Evolutionary conservation across 257 asterid species (phyloP).

Genomic region (Solanum chilense): DNA sequence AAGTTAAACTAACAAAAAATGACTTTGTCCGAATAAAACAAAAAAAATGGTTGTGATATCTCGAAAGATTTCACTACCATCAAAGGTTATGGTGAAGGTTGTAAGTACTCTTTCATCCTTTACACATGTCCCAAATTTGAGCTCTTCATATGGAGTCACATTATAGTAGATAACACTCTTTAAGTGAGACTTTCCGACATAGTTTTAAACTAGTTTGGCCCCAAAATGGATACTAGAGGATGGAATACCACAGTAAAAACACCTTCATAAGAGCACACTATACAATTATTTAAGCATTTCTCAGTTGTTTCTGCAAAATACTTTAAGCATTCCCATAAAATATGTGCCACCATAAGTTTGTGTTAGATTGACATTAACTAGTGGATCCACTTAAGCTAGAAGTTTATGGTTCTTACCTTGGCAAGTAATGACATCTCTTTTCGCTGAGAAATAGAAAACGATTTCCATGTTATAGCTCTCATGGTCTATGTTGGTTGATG

Average conservation of each 20-base stretch:
- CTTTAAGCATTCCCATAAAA: conserved; percentile 27
- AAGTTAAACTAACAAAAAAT: too few relatives aligned
- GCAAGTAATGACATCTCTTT: not conserved
- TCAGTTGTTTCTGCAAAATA: conserved; percentile 48
- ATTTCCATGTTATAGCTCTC: not conserved
- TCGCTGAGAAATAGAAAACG: not conserved
- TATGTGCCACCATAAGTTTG: not conserved
- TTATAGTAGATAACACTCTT: not conserved
- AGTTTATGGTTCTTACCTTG: not conserved
- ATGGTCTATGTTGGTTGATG: not conserved
- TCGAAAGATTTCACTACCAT: not conserved
- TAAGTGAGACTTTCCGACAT: not conserved
- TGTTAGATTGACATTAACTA: not conserved
- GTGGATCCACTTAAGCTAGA: not conserved
- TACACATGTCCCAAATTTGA: too few relatives aligned
- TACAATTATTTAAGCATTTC: conserved; percentile 40
- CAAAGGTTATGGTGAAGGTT: not conserved
- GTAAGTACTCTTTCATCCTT: not conserved
- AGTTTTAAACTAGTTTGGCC: not conserved
- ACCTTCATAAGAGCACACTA: not conserved
- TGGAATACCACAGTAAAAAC: too few relatives aligned
- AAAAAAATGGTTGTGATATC: not conserved
- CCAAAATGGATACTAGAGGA: too few relatives aligned
- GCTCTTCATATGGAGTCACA: too few relatives aligned
- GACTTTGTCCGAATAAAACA: too few relatives aligned